phyloP scores from a whole-genome alignment of 208 protist species.

The Crithidia thermophila region DNA sequence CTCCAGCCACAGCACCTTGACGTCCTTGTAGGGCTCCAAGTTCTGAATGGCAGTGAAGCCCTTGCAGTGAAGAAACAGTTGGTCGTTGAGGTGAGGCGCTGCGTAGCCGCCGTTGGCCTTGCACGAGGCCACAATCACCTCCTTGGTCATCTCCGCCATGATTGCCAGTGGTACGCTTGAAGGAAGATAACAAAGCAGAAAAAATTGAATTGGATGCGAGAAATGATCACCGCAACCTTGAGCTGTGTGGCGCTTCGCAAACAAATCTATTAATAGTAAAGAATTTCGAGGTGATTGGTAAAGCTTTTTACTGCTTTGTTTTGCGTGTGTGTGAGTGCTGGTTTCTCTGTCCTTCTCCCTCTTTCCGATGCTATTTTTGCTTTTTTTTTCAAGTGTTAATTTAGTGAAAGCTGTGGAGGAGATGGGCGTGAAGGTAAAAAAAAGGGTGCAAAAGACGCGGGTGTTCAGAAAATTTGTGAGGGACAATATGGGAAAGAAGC shows the following conservation, averaged over 20 bases:
- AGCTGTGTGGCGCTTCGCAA: too few species aligned
- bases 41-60: constrained; percentile 90
- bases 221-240: too few species aligned
- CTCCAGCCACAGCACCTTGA: constrained; percentile 95
- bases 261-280: too few species aligned
- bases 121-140: constrained; percentile 79
- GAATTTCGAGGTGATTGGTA: too few species aligned
- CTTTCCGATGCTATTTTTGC: too few species aligned
- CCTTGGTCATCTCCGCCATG: constrained; percentile 86
- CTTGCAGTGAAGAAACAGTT: constrained; percentile 93
- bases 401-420: too few species aligned
- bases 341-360: not conserved
- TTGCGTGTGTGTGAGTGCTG: not conserved
- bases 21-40: constrained; percentile 82
- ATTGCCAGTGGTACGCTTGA: not conserved
- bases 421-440: not conserved
- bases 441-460: not conserved
- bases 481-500: too few species aligned
- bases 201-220: not conserved
- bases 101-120: constrained; percentile 88
- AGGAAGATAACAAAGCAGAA: not conserved
- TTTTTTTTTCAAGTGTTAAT: not conserved
- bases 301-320: too few species aligned
- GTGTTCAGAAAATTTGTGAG: too few species aligned
- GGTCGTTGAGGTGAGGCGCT: constrained; percentile 85